Evolutionary conservation across 805 yeast species (phyloP), one percentile per base, ranked within the genome.

Genomic region (Lachancea waltii): DNA sequence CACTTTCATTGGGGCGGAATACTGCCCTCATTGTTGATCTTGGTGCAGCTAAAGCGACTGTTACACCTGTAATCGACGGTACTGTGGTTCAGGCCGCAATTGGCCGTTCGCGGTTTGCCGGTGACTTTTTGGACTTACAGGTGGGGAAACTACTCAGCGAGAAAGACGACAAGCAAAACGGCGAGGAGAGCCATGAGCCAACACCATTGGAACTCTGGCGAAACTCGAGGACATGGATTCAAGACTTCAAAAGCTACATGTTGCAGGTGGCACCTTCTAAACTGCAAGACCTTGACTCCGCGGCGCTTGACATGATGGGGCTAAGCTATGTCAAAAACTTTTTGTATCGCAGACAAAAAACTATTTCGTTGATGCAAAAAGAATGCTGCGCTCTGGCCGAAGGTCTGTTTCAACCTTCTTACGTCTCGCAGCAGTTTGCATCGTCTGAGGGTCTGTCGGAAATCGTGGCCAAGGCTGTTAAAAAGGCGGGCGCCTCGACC

Each of bases 31-130:
- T 87, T 7, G 71, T 87, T 18, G 95, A 89, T 56, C 62, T 87
- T 31, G 96, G 95, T 2, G 69, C 83, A 7, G 68, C 81, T 3
- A 73, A 75, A 4, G 70, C 81, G 13, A 70, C 79, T 22, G 84
- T 85, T 7, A 81, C 92, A 0, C 94, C 95, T 7, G 73, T 85
- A 14, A 63, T 76, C 44, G 87, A 83, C 50, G 95, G 95, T 26
- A 71, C 74, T 11, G 73, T 85, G 36, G 71, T 81, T 37, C 63
- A 70, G 46, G 81, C 80, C 54, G 82, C 85, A 33, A 69, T 77
- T 4, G 65, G 72, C 43, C 81, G 76, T 57, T 73, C 85, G 11
- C 77, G 75, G 49, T 83, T 72, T 55, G 96, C 89, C 3, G 97
- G 97, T 7, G 90, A 87, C 57, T 89, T 81, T 57, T 58, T 84